Conservation (phyloP, 306 rosid species). For the Cucumis melo region DNA sequence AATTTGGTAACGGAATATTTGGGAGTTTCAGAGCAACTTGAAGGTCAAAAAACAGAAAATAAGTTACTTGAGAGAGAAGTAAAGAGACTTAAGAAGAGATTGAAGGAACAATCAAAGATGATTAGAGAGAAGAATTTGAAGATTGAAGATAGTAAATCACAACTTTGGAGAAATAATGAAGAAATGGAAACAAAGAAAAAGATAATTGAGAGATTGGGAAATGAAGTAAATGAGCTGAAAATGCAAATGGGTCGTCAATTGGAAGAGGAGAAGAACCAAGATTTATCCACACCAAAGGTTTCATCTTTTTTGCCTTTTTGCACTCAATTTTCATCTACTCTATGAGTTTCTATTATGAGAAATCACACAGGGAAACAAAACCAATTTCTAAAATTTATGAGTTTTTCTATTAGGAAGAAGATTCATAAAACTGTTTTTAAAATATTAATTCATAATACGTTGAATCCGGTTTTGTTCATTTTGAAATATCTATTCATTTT, state of each 20-base stretch:
- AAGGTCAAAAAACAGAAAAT: slow-evolving; percentile 38
- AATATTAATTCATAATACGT: no score
- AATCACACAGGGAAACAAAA: background rate
- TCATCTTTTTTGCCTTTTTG: background rate
- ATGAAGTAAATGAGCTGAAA: slow-evolving; percentile 35
- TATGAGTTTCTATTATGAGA: background rate
- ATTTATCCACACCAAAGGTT: slow-evolving; percentile 23
- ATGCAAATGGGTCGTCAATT: slow-evolving; percentile 18
- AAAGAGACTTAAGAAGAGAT: slow-evolving; percentile 28
- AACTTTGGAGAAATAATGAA: slow-evolving; percentile 24
- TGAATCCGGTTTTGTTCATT: no score
- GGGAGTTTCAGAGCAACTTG: slow-evolving; percentile 25
- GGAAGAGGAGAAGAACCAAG: slow-evolving; percentile 35
- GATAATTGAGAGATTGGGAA: slow-evolving; percentile 24
- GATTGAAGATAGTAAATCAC: slow-evolving; percentile 35
- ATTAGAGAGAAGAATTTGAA: slow-evolving; percentile 26
- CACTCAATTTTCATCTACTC: background rate
- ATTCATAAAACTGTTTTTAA: background rate
- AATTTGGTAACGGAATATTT: slow-evolving; percentile 19
- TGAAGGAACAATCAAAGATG: slow-evolving; percentile 26
- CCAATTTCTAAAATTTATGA: background rate
- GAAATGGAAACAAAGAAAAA: slow-evolving; percentile 23
- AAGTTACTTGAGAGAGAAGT: slow-evolving; percentile 29
- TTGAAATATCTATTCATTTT: no score
- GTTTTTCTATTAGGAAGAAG: background rate